These are phyloP conservation scores for Gossypium gossypioides DNA, from an alignment of 441 rosid species.

Conservation along the genomic window DNA sequence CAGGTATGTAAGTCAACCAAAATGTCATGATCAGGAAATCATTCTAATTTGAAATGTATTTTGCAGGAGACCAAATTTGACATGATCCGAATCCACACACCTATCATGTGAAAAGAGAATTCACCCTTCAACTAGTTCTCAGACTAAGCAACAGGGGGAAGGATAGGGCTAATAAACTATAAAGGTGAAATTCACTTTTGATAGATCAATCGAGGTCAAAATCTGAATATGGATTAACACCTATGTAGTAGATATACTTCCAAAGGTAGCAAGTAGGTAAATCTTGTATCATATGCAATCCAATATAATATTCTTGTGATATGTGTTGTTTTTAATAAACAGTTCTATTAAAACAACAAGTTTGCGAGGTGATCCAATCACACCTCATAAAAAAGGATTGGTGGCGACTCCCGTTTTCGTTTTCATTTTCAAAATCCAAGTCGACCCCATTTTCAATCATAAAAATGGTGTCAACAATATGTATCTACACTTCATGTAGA, in stretches of 20 bases:
- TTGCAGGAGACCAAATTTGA: constrained; percentile 3
- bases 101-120: neutral
- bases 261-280: neutral
- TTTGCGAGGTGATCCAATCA: too few species aligned
- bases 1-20: neutral
- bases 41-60: neutral
- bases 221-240: neutral
- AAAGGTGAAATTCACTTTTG: constrained; percentile 2
- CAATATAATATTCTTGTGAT: neutral
- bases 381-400: too few species aligned
- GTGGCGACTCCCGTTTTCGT: too few species aligned
- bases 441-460: too few species aligned
- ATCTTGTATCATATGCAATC: constrained; percentile 3
- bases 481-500: neutral
- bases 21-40: neutral
- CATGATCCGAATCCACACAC: neutral
- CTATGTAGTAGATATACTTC: neutral
- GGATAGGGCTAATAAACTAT: neutral
- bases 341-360: too few species aligned
- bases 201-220: neutral
- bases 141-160: neutral
- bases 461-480: too few species aligned
- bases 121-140: neutral
- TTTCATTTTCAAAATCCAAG: too few species aligned
- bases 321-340: too few species aligned